Conservation (phyloP, 129 eudicot genomes). For the Flaveria sonorensis region DNA sequence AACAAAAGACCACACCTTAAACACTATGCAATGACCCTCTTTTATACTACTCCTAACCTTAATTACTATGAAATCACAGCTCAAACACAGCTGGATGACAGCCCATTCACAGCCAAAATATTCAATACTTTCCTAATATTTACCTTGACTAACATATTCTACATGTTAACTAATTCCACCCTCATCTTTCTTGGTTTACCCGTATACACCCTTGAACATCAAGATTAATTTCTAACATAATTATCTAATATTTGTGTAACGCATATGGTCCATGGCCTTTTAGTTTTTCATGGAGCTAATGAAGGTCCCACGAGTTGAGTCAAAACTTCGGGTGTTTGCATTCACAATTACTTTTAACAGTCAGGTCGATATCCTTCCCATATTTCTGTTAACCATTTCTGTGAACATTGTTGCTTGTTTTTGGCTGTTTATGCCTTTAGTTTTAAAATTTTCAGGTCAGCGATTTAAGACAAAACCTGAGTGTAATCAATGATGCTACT, state of each 20-base stretch:
- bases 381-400: slow-evolving; percentile 10
- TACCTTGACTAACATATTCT: no score
- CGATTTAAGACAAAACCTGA: slow-evolving; percentile 67
- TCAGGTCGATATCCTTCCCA: slow-evolving; percentile 55
- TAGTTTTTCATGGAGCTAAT: slow-evolving; percentile 96
- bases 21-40: no score
- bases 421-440: slow-evolving; percentile 25
- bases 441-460: slow-evolving; percentile 48
- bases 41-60: no score
- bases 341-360: slow-evolving; percentile 78
- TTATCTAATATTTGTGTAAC: slow-evolving; percentile 17
- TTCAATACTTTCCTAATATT: no score
- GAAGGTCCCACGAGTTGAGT: slow-evolving; percentile 98
- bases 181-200: no score
- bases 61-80: no score
- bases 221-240: no score
- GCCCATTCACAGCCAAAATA: no score
- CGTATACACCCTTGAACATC: no score
- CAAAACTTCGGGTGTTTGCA: slow-evolving; percentile 90
- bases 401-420: slow-evolving; percentile 12
- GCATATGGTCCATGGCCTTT: slow-evolving; percentile 35
- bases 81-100: no score
- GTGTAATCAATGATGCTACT: slow-evolving; percentile 80
- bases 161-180: no score
- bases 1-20: no score